Conservation (phyloP, 371 early-diverging fungal species). For the Nosema muscidifuracis region DNA sequence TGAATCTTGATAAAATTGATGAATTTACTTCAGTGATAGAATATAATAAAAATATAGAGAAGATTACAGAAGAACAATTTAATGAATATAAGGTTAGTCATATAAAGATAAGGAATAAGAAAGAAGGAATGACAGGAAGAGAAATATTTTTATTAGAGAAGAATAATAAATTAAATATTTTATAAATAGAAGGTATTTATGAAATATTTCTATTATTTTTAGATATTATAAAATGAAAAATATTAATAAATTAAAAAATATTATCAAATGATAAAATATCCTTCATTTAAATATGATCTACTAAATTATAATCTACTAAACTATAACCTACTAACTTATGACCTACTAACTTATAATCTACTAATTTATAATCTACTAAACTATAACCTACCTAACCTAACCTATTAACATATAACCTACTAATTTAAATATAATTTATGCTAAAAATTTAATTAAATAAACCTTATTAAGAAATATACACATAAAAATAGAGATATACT, state of each 20-base stretch:
- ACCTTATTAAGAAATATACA: conserved; percentile 36
- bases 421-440: too few relatives aligned
- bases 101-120: background rate
- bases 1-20: background rate
- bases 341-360: too few relatives aligned
- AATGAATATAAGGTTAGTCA: conserved; percentile 4
- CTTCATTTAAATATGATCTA: too few relatives aligned
- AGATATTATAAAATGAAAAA: conserved; percentile 6
- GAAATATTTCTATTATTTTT: background rate
- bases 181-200: too few relatives aligned
- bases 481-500: conserved; percentile 2
- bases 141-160: background rate
- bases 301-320: too few relatives aligned
- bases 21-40: background rate
- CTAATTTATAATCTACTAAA: too few relatives aligned
- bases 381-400: too few relatives aligned
- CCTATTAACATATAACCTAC: too few relatives aligned
- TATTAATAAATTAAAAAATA: conserved; percentile 9
- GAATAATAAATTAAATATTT: conserved; percentile 12
- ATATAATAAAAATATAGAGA: conserved; percentile 3
- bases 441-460: conserved; percentile 14
- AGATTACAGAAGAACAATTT: conserved; percentile 32
- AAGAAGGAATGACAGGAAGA: conserved; percentile 2
- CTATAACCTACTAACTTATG: too few relatives aligned
- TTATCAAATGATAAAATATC: conserved; percentile 3